Evolutionary conservation across 768 basidiomycete genomes (phyloP).

Genomic region (Phanerochaete sordida): DNA sequence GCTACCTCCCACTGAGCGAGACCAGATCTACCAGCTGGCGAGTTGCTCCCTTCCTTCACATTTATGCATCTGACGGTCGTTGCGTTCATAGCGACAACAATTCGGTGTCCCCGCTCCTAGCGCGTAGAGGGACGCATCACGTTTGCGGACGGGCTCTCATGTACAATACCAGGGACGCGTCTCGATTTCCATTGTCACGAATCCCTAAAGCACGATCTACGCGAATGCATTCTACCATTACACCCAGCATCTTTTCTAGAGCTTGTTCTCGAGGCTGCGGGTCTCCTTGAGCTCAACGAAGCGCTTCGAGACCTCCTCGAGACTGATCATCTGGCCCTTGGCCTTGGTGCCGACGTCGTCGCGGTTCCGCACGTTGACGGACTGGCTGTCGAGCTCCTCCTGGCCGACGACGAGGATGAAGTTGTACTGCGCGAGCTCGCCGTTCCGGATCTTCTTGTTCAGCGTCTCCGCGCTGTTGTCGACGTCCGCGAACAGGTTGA

Average conservation of each 20-base stretch:
- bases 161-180: neutral
- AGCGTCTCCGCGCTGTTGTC: slow-evolving; percentile 92
- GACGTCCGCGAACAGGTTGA: slow-evolving; percentile 85
- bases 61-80: neutral
- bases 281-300: slow-evolving; percentile 67
- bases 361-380: slow-evolving; percentile 94
- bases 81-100: slow-evolving; percentile 4
- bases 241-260: no score
- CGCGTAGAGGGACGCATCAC: neutral
- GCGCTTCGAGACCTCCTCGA: slow-evolving; percentile 70
- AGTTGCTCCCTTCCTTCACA: slow-evolving; percentile 12
- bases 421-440: slow-evolving; percentile 96
- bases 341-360: slow-evolving; percentile 89
- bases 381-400: slow-evolving; percentile 79
- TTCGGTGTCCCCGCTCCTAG: neutral
- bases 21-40: slow-evolving; percentile 79
- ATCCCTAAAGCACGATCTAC: no score
- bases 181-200: no score
- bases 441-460: slow-evolving; percentile 96
- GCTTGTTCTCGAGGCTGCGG: slow-evolving; percentile 49
- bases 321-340: slow-evolving; percentile 66
- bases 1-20: slow-evolving; percentile 73
- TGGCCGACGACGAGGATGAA: slow-evolving; percentile 97
- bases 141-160: neutral
- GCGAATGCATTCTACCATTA: neutral